Conservation (phyloP, 2,329 filamentous ascomycete genomes). For the Pyricularia sp. region DNA sequence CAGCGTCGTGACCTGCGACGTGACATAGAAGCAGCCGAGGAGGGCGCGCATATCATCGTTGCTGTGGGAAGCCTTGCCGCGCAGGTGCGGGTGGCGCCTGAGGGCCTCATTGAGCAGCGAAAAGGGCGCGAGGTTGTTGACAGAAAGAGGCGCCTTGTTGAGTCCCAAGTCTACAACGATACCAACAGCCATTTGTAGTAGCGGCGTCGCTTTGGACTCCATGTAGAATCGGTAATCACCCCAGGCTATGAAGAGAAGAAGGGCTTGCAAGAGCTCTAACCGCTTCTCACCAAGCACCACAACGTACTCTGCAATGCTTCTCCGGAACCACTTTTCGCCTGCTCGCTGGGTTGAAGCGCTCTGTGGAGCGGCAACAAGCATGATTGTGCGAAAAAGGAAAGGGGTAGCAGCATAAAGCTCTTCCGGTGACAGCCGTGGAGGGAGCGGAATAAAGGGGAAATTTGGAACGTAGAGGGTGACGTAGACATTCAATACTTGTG, state of each 20-base stretch:
- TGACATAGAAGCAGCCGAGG: conserved; percentile 29
- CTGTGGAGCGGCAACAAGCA: conserved; percentile 23
- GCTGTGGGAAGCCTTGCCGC: conserved; percentile 15
- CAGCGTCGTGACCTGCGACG: conserved; percentile 20
- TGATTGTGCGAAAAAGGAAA: conserved; percentile 27
- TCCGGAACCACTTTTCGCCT: conserved; percentile 25
- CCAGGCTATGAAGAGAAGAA: conserved; percentile 28
- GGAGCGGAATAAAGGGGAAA: conserved; percentile 29
- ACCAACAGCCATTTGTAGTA: conserved; percentile 28
- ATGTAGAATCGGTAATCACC: conserved; percentile 29
- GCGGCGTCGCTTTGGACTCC: conserved; percentile 24
- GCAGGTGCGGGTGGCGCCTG: conserved; percentile 9
- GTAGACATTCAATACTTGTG: conserved; percentile 22
- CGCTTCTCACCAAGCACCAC: conserved; percentile 25
- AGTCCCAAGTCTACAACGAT: conserved; percentile 28
- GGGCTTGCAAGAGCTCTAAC: conserved; percentile 26
- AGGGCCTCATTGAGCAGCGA: conserved; percentile 23
- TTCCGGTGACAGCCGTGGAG: conserved; percentile 13
- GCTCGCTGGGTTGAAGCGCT: conserved; percentile 19
- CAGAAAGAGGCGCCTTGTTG: conserved; percentile 17
- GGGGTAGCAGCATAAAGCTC: conserved; percentile 22
- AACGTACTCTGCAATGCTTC: conserved; percentile 25
- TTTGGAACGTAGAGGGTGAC: conserved; percentile 20
- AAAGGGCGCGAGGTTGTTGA: conserved; percentile 14
- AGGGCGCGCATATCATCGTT: conserved; percentile 28